phyloP scores from a whole-genome alignment of 306 rosid genomes.

The Erythrophleum fordii region DNA sequence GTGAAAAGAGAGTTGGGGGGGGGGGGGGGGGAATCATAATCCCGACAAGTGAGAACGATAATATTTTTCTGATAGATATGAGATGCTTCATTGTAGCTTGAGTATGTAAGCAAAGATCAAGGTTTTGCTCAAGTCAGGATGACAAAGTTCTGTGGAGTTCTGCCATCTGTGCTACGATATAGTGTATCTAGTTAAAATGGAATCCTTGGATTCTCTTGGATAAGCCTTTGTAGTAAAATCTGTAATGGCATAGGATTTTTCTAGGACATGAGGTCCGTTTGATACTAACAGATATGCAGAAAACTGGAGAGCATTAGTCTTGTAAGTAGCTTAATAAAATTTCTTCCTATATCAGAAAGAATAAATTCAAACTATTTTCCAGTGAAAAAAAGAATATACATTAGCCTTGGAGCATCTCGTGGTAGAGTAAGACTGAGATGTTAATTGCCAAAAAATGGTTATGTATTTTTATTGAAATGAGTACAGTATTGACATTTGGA shows the following conservation, averaged over 20 bases:
- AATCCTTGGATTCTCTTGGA: conserved; percentile 26
- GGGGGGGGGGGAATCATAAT: too few species aligned
- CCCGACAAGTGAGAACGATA: neutral
- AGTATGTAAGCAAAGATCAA: neutral
- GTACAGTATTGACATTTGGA: too few species aligned
- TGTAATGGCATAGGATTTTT: neutral
- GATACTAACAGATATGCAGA: conserved; percentile 3
- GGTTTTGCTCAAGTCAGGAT: neutral
- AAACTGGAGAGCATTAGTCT: neutral
- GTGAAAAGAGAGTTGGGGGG: neutral
- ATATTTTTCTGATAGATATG: neutral
- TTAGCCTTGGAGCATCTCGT: neutral
- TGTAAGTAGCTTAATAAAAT: too few species aligned
- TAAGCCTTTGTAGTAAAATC: conserved; percentile 29
- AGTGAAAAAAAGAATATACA: neutral
- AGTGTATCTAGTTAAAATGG: neutral
- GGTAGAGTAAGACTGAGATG: neutral
- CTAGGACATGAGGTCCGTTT: neutral
- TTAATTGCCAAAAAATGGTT: neutral
- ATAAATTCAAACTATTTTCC: neutral
- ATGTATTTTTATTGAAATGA: conserved; percentile 1
- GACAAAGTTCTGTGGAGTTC: neutral
- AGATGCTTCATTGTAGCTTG: neutral
- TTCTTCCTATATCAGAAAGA: neutral
- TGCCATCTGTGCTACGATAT: neutral